Evolutionary conservation across 805 yeast genomes (phyloP), one percentile per base, ranked within the genome.

Genomic region (Lipomyces mesembrius): DNA sequence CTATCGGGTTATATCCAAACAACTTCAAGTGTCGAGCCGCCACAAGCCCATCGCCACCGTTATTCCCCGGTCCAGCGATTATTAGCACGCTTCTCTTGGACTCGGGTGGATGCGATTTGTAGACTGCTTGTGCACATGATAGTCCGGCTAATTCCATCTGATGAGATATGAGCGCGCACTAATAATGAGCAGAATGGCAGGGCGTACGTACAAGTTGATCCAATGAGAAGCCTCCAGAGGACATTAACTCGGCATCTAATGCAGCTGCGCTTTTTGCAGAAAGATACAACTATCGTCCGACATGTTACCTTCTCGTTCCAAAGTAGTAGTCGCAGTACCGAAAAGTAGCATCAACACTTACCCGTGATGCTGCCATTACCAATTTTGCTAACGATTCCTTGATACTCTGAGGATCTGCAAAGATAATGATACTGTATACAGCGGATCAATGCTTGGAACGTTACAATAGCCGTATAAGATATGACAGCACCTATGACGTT

Each of bases 131-230:
- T 4, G 99, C 98, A 9, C 94, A 98, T 1, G 97, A 87, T 35
- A 93, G 82, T 0, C 99, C 99, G 0, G 99, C 99, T 55, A 95
- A 82, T 78, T 95, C 99, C 99, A 95, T 95, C 79, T 83, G 61
- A 74, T 39, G 74, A 52, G 12, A 78, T 75, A 70, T 74, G 77
- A 27, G 77, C 77, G 58, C 74, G 49, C 17, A 32, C 14, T 35
- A n/a, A 17, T 29, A 25, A 52, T 3, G 34, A 29, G 17, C 8
- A 11, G n/a, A 25, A 29, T 25, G 12, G 27, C n/a, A 52, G 20
- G 39, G 34, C 34, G 11, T 43, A 74, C 81, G 56, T 65, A 81
- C 83, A 75, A 91, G 78, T 73, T 91, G 97, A 75, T 91, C 96
- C 63, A 91, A 83, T 34, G 94, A 87, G 79, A 88, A 91, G 0